Percentiles rank a stretch among this genome's conserved stretches.
Evolutionary conservation across 1,284 basidiomycete species (phyloP).

Genomic region (Phellinidium pouzarii): DNA sequence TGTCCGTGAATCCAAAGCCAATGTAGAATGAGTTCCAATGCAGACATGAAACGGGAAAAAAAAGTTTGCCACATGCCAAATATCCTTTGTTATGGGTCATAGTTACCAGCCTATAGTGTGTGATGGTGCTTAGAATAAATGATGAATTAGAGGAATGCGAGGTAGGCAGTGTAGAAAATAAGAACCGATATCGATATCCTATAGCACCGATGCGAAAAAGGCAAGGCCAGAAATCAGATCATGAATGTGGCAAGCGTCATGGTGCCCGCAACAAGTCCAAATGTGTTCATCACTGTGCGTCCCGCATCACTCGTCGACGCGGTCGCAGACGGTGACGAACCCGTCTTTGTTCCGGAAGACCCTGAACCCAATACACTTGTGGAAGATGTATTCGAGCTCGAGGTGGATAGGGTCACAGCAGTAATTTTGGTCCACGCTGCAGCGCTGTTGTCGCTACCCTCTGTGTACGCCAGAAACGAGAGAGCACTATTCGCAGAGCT

Average conservation of each 20-base stretch:
- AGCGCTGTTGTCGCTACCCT: conserved; percentile 36
- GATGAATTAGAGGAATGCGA: too few species aligned
- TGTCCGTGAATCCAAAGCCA: too few species aligned
- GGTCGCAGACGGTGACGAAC: background rate
- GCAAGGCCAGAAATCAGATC: background rate
- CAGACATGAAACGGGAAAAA: background rate
- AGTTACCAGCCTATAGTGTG: too few species aligned
- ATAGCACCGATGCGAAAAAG: background rate
- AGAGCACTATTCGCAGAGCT: conserved; percentile 53
- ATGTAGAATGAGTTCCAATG: background rate
- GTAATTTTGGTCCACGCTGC: conserved; percentile 45
- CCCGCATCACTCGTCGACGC: background rate
- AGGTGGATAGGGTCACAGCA: conserved; percentile 25
- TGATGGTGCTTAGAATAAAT: too few species aligned
- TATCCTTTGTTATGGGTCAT: background rate
- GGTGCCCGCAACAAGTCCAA: background rate
- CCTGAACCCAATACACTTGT: background rate
- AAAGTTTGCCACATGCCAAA: background rate
- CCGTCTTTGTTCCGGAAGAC: background rate
- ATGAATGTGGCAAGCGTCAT: background rate
- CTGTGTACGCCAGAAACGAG: conserved; percentile 59
- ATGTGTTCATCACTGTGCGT: background rate
- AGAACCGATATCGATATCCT: background rate
- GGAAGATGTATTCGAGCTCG: conserved; percentile 12
- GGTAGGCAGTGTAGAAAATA: background rate